phyloP scores from a whole-genome alignment of 2,329 filamentous ascomycete species.

The Trichoderma atrobrunneum region DNA sequence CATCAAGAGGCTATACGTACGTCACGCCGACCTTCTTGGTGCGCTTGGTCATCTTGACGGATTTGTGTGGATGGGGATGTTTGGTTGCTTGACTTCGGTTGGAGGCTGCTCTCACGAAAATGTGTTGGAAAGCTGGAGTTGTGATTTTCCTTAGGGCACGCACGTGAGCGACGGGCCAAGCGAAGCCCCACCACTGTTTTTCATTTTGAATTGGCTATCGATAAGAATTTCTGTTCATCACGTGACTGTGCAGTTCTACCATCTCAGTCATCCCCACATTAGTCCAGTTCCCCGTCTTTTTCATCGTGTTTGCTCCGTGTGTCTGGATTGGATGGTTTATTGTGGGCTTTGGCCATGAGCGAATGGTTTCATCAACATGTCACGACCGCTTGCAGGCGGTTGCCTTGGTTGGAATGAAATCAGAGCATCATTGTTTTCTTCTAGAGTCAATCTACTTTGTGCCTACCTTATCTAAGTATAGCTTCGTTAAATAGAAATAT shows the following conservation, averaged over 20 bases:
- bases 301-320: neutral
- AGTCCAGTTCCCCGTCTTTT: neutral
- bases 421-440: neutral
- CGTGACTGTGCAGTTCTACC: neutral
- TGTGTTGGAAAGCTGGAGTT: conserved; percentile 35
- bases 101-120: conserved; percentile 33
- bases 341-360: neutral
- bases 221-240: neutral
- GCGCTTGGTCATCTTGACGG: conserved; percentile 86
- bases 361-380: neutral
- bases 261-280: neutral
- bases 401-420: neutral
- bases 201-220: neutral
- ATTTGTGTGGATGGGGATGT: conserved; percentile 35
- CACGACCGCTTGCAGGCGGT: neutral
- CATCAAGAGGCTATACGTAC: conserved; percentile 33
- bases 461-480: neutral
- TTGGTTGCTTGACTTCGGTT: conserved; percentile 33
- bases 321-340: neutral
- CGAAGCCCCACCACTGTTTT: conserved; percentile 22
- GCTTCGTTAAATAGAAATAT: neutral
- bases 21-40: conserved; percentile 98
- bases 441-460: neutral
- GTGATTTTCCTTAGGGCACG: conserved; percentile 44
- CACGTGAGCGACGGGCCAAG: conserved; percentile 36